Conservation (phyloP, 495 filamentous ascomycete genomes). For the Chlorociboria aeruginascens region DNA sequence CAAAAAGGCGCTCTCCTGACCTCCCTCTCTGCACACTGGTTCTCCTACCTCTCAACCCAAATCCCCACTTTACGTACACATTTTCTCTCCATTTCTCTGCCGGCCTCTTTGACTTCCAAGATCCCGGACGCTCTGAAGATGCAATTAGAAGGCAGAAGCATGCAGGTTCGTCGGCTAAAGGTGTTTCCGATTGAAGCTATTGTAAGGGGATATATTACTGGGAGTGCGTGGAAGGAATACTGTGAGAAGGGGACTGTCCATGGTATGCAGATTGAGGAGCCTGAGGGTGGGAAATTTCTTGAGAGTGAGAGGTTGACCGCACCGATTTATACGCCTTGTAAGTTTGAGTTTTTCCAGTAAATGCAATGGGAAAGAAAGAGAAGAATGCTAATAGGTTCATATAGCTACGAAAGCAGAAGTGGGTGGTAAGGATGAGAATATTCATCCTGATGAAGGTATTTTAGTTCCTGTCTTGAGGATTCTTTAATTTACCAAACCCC, state of each 20-base stretch:
- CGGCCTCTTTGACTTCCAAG: too few relatives aligned
- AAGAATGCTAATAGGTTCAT: too few relatives aligned
- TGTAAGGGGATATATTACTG: constrained; percentile 89
- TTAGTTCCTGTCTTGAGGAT: too few relatives aligned
- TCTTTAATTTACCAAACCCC: too few relatives aligned
- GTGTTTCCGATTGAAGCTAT: constrained; percentile 86
- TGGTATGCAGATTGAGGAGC: too few relatives aligned
- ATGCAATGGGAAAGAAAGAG: too few relatives aligned
- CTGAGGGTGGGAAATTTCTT: too few relatives aligned
- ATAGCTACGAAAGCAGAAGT: constrained; percentile 81
- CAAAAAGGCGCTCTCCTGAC: constrained; percentile 79
- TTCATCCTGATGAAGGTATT: constrained; percentile 59
- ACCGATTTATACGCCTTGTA: constrained; percentile 84
- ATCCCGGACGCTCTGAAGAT: constrained; percentile 35
- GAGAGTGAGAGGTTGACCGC: too few relatives aligned
- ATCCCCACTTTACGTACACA: constrained; percentile 65
- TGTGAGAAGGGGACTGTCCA: constrained; percentile 66
- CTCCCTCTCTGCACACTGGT: constrained; percentile 77
- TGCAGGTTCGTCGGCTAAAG: constrained; percentile 69
- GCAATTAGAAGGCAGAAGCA: constrained; percentile 55
- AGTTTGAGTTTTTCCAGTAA: too few relatives aligned
- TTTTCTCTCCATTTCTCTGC: constrained; percentile 58
- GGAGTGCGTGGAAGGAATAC: constrained; percentile 82
- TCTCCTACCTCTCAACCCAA: constrained; percentile 51
- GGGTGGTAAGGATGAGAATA: constrained; percentile 86